A percentile compares a stretch with the other conserved stretches of the same genome.
Conservation (phyloP, 139 green algal species). For the Closterium sp. region DNA sequence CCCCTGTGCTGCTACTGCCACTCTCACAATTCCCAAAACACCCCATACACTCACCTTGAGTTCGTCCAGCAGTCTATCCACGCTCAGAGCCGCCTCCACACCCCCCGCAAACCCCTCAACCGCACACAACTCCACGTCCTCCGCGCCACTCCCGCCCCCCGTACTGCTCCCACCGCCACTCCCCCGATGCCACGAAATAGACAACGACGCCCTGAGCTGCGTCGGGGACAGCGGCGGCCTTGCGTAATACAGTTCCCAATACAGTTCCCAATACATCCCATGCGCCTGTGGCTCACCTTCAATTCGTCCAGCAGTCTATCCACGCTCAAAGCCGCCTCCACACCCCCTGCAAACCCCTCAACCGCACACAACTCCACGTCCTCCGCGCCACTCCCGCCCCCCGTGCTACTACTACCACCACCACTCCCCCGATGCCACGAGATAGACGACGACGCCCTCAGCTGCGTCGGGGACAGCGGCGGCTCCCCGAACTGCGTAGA, state of each 20-base stretch:
- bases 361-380: neutral
- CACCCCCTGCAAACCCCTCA: neutral
- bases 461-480: too few species aligned
- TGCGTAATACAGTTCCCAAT: too few species aligned
- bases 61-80: slow-evolving; percentile 32
- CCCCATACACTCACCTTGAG: slow-evolving; percentile 12
- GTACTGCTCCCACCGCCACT: neutral
- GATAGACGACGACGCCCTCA: too few species aligned
- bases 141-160: too few species aligned
- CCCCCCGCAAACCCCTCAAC: too few species aligned
- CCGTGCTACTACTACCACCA: too few species aligned
- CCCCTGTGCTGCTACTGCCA: too few species aligned
- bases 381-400: neutral
- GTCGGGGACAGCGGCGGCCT: neutral
- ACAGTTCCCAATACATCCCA: neutral
- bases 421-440: too few species aligned
- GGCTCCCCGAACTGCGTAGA: too few species aligned
- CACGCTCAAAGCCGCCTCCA: neutral
- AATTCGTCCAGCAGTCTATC: slow-evolving; percentile 39
- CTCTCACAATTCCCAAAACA: too few species aligned
- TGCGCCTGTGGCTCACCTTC: slow-evolving; percentile 14
- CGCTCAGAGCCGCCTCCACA: too few species aligned
- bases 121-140: too few species aligned
- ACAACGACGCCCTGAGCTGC: neutral
- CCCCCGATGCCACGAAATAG: neutral